Percentiles rank a stretch among this genome's conserved stretches.
Conservation (phyloP, 75 land plant species). For the Adiantum capillusveneris region DNA sequence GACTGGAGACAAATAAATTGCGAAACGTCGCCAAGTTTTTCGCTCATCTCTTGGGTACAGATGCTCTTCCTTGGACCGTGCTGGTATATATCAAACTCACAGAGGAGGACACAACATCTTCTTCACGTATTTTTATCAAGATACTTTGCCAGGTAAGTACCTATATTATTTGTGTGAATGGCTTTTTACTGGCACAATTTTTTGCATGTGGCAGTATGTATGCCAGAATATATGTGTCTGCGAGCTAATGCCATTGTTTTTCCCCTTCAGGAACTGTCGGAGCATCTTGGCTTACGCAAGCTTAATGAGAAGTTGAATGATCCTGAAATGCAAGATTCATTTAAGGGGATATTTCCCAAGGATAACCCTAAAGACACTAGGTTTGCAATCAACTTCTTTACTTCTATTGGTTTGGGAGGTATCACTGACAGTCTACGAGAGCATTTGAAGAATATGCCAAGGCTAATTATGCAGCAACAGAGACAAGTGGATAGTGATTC, state of each 20-base stretch:
- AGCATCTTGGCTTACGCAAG: constrained; percentile 65
- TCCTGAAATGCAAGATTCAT: constrained; percentile 69
- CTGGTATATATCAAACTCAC: constrained; percentile 73
- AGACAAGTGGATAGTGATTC: constrained; percentile 37
- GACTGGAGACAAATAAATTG: constrained; percentile 76
- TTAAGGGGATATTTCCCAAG: constrained; percentile 72
- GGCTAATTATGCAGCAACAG: constrained; percentile 82
- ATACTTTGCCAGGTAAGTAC: constrained; percentile 68
- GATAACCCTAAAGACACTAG: constrained; percentile 79
- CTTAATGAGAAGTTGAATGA: constrained; percentile 78
- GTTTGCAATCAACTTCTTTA: constrained; percentile 82
- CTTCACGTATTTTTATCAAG: constrained; percentile 90
- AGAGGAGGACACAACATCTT: constrained; percentile 93
- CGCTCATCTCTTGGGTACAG: constrained; percentile 82
- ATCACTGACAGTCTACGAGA: constrained; percentile 80
- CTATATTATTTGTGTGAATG: not conserved
- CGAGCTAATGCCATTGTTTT: too few species aligned
- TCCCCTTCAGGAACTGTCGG: constrained; percentile 53
- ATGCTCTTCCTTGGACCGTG: constrained; percentile 85
- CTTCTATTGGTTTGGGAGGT: constrained; percentile 90
- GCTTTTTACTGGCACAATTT: not conserved
- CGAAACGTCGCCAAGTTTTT: constrained; percentile 93
- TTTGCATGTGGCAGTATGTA: not conserved
- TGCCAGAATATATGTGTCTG: too few species aligned
- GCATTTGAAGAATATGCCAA: constrained; percentile 85